Base-by-base conservation (phyloP, 768 basidiomycete genomes). In the Leccinum obscurum region DNA sequence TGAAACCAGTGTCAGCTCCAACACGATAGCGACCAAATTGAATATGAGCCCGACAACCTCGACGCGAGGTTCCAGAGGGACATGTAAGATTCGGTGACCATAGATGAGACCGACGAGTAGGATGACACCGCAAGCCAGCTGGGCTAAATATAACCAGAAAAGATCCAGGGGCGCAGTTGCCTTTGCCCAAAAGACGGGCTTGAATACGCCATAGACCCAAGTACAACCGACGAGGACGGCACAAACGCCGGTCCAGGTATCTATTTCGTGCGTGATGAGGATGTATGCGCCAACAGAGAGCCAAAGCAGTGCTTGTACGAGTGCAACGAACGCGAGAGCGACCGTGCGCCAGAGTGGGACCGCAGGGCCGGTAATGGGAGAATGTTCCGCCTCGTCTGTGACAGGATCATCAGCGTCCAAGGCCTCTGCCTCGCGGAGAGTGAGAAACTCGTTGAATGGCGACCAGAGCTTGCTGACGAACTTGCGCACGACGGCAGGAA, bases 131-230 rank as follows among this genome's bases (percentile, higher is more conserved):
- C 77, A 74, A 15, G 72, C 61, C 20, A 90, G 67, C 34, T 87
- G 80, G 1, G 78, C 55, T 9, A 79, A 24, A 65, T 86, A 90
- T 2, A 93, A 69, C 1, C 74, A 65, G 69, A 92, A 83, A 17
- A 92, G 72, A 65, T 89, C 89, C 63, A 74, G 81, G 17, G 87
- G 88, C 2, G 82, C 79, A 0, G 88, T 92, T 1, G 82, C 72
- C 6, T 77, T 75, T 0, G 86, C 84, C 41, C 76, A 76, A 30
- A 80, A 66, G 14, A 87, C 74, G 1, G 87, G 84, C 51, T 85
- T 83, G 22, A 80, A 64, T 20, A 83, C 70, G 1, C 87, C 84
- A 64, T 90, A 92, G 41, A 89, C 70, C 92, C 92, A 93, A 4
- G 84, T 76, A 0, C 75, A 62, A 0, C 85, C 83, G 26, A 83